Conservation (phyloP, 352 stramenopile genomes). For the Phytophthora quininea region DNA sequence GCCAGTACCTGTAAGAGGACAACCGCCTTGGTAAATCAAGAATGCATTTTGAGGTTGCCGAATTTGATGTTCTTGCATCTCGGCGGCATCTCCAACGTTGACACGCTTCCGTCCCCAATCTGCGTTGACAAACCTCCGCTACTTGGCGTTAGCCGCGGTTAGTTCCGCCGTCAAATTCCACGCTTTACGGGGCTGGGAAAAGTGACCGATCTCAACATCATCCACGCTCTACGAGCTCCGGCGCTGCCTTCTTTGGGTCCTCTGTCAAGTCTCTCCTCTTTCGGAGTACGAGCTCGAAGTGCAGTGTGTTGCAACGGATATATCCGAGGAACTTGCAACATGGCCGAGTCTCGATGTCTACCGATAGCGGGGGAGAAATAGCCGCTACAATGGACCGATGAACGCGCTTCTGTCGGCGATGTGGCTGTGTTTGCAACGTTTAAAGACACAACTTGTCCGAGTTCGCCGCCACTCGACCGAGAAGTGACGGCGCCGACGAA, state of each 20-base stretch:
- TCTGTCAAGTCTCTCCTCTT: conserved; percentile 18
- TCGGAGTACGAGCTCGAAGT: conserved; percentile 27
- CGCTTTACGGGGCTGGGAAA: conserved; percentile 31
- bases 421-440: conserved; percentile 8
- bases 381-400: conserved; percentile 19
- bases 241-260: conserved; percentile 26
- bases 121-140: conserved; percentile 34
- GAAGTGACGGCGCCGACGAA: conserved; percentile 22
- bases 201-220: conserved; percentile 25
- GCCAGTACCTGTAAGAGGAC: too few relatives aligned
- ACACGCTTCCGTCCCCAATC: conserved; percentile 36
- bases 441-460: conserved; percentile 13
- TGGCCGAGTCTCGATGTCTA: conserved; percentile 31
- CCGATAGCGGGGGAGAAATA: conserved; percentile 26
- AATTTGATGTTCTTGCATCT: too few relatives aligned
- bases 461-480: conserved; percentile 10
- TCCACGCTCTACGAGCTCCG: conserved; percentile 18
- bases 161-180: conserved; percentile 29
- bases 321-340: conserved; percentile 28
- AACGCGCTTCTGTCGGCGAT: conserved; percentile 18
- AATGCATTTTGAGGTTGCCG: too few relatives aligned
- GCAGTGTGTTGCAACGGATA: conserved; percentile 46
- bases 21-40: too few relatives aligned
- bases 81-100: conserved; percentile 8
- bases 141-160: conserved; percentile 33